Conservation (phyloP, 345 rosid genomes). For the Odontarrhena argentea region DNA sequence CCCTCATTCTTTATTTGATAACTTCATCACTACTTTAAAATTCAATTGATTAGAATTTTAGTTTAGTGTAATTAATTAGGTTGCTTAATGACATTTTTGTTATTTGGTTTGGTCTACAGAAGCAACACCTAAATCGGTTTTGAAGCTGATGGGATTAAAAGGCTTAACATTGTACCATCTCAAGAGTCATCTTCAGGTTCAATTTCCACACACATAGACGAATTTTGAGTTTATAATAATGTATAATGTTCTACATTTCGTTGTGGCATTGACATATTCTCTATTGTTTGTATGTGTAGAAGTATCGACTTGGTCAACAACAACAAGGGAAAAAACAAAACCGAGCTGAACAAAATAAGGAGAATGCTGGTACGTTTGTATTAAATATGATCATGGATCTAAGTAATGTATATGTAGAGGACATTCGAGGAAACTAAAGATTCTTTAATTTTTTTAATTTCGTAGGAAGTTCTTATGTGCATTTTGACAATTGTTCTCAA, state of each 20-base stretch:
- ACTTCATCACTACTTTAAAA: too few relatives aligned
- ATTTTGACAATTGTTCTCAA: constrained; percentile 43
- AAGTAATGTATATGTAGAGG: not conserved
- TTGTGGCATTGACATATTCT: not conserved
- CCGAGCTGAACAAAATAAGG: constrained; percentile 47
- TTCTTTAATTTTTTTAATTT: not conserved
- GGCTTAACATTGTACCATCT: constrained; percentile 92
- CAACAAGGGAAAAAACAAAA: constrained; percentile 61
- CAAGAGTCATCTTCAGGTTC: constrained; percentile 94
- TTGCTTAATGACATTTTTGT: not conserved
- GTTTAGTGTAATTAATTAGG: not conserved
- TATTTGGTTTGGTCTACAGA: constrained; percentile 43
- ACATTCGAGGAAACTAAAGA: not conserved
- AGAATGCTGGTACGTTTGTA: constrained; percentile 47
- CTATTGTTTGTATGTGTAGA: constrained; percentile 47
- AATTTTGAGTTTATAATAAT: not conserved
- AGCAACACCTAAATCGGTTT: constrained; percentile 91
- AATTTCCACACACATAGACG: not conserved
- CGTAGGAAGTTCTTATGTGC: constrained; percentile 50
- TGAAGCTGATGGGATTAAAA: constrained; percentile 85
- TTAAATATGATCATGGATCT: not conserved
- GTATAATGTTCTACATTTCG: not conserved
- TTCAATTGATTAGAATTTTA: too few relatives aligned
- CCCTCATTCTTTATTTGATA: too few relatives aligned
- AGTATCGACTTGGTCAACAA: constrained; percentile 84